Evolutionary conservation across 352 stramenopile species (phyloP), one percentile per base, ranked within the genome.

Genomic region (Globisporangium lucens): DNA sequence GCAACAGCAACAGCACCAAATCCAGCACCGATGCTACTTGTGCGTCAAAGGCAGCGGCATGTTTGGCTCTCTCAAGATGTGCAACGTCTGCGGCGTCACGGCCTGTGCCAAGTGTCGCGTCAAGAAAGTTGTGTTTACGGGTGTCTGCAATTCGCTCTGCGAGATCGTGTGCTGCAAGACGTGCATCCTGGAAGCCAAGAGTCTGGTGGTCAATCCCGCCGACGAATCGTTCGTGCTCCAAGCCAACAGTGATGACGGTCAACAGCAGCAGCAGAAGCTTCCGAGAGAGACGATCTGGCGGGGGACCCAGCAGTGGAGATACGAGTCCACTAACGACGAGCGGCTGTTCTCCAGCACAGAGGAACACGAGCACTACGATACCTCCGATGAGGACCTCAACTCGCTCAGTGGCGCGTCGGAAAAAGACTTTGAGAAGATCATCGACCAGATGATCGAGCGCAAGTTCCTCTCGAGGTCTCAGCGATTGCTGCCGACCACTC

Each of bases 131-230:
- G 70, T 70, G 8, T 73, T 82, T 51, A 66, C 71, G 2, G 75
- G 72, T 36, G 24, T 41, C 15, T 59, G 64, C 17, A 38, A 57
- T 30, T 29, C 65, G 12, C 9, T 61, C 51, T 33, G 33, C 27
- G 46, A 64, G 38, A 69, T 79, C 4, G 33, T 60, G 2, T 75
- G 76, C 46, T 84, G 77, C 56, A 71, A 75, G 12, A 74, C 53
- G 33, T 83, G 76, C 60, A 67, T 73, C n/a, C 38, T 72, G 33
- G 59, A 70, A 30, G 74, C 72, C 41, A 74, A 69, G 61, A 69
- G 38, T 27, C n/a, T 73, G 43, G 29, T 59, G 1, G 59, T 74
- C 9, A 36, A 69, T 10, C 63, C 67, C 0, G 49, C 63, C 0
- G 38, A 65, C 4, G 67, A 69, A 10, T 47, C 49, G 17, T 67